phyloP scores from a whole-genome alignment of 768 basidiomycete genomes.

The Dentipellis fragilis region DNA sequence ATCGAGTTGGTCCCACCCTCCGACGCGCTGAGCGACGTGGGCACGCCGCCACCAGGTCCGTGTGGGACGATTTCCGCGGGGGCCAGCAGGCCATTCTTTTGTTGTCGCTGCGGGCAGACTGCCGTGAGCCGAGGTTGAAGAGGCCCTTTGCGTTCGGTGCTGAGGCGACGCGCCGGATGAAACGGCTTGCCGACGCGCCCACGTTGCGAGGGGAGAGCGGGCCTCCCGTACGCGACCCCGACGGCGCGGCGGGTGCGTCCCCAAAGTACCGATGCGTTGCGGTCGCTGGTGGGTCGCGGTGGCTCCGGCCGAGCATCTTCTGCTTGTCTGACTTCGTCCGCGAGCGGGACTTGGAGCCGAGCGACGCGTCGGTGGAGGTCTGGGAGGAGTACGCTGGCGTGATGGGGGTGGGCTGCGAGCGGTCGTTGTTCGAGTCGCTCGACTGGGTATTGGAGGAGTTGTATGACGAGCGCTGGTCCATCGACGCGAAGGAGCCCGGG shows the following conservation, averaged over 20 bases:
- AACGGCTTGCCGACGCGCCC: constrained; percentile 70
- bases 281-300: constrained; percentile 30
- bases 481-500: constrained; percentile 42
- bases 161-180: constrained; percentile 91
- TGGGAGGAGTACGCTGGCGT: constrained; percentile 15
- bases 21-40: constrained; percentile 26
- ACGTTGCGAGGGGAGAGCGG: constrained; percentile 61
- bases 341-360: constrained; percentile 10
- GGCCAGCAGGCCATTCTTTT: constrained; percentile 71
- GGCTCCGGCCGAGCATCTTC: constrained; percentile 16
- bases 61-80: constrained; percentile 51
- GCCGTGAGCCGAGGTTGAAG: constrained; percentile 54
- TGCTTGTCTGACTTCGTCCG: constrained; percentile 24
- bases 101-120: constrained; percentile 39
- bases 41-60: constrained; percentile 36
- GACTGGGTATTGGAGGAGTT: constrained; percentile 73
- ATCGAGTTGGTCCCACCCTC: constrained; percentile 54
- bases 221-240: constrained; percentile 27
- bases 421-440: constrained; percentile 49
- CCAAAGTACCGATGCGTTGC: constrained; percentile 41
- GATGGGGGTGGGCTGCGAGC: constrained; percentile 12
- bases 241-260: constrained; percentile 20
- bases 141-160: constrained; percentile 94
- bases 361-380: constrained; percentile 10
- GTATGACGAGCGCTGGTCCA: constrained; percentile 61